Conservation (phyloP, 192 early-diverging fungal genomes). For the Chytriomyces confervae region DNA sequence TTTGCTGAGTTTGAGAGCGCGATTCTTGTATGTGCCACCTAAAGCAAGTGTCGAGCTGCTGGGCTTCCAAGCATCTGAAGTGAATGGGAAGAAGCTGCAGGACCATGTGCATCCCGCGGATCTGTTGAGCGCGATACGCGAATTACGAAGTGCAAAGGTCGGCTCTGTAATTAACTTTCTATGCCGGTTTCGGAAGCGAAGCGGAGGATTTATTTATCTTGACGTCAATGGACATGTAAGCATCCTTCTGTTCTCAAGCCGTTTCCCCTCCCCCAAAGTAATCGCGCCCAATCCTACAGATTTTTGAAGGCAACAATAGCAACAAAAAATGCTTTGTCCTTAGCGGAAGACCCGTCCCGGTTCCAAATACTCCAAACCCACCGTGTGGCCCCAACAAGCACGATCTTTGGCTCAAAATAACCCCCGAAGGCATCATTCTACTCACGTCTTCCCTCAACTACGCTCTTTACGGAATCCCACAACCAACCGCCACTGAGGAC, state of each 20-base stretch:
- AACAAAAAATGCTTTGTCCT: constrained; percentile 73
- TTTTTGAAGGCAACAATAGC: constrained; percentile 58
- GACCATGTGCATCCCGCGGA: constrained; percentile 72
- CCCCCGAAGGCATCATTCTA: constrained; percentile 65
- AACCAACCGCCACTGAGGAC: not conserved
- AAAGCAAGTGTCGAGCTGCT: constrained; percentile 48
- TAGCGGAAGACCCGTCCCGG: constrained; percentile 52
- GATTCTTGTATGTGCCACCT: constrained; percentile 68
- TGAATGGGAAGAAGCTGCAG: constrained; percentile 61
- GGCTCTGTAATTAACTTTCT: constrained; percentile 60
- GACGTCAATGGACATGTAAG: constrained; percentile 68
- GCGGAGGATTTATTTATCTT: constrained; percentile 68
- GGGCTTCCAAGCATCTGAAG: constrained; percentile 60
- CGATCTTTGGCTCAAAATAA: constrained; percentile 71
- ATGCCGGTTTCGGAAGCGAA: constrained; percentile 64
- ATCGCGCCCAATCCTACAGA: constrained; percentile 28
- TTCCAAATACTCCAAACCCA: not conserved
- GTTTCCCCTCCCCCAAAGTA: not conserved
- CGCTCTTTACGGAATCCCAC: constrained; percentile 33
- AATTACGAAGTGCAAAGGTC: constrained; percentile 58
- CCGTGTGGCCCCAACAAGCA: constrained; percentile 27
- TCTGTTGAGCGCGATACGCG: constrained; percentile 68
- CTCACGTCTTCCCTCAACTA: constrained; percentile 23
- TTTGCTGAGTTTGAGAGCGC: constrained; percentile 70
- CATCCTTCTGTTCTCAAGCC: not conserved